Conservation (phyloP, 225 moss, liverwort and hornwort species). For the Pseudoscleropodium purum region DNA sequence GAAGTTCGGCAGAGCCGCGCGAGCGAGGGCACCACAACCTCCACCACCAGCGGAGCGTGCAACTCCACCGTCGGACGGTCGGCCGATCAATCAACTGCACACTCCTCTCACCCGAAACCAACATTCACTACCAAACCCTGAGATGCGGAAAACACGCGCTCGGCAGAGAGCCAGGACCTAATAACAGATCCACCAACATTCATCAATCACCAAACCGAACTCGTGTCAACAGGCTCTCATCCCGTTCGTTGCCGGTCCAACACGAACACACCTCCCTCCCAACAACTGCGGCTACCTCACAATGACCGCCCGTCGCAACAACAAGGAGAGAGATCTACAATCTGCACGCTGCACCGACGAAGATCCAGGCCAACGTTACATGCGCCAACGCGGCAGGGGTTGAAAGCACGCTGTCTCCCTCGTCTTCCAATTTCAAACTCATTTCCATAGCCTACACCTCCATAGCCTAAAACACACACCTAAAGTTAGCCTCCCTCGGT, state of each 20-base stretch:
- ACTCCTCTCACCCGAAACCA: background rate
- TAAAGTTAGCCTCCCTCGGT: background rate
- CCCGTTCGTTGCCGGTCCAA: background rate
- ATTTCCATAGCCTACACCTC: background rate
- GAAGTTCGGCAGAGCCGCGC: conserved; percentile 33
- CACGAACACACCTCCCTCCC: background rate
- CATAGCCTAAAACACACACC: background rate
- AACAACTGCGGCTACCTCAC: background rate
- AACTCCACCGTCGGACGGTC: conserved; percentile 7
- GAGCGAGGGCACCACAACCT: conserved; percentile 2
- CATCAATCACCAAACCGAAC: conserved; percentile 5
- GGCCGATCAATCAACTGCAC: conserved; percentile 24
- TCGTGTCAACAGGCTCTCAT: background rate
- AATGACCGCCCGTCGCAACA: background rate
- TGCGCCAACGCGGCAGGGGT: background rate
- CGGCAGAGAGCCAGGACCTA: background rate
- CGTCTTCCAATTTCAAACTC: background rate
- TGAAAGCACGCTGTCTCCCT: background rate
- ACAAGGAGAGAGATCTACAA: background rate
- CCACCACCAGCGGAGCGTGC: conserved; percentile 5
- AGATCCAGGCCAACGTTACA: background rate
- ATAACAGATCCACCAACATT: conserved; percentile 19
- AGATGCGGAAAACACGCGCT: conserved; percentile 2
- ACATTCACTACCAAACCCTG: conserved; percentile 30
- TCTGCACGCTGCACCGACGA: conserved; percentile 4